Base-by-base conservation (phyloP, 2,329 filamentous ascomycete species). In the Biscogniauxia marginata region DNA sequence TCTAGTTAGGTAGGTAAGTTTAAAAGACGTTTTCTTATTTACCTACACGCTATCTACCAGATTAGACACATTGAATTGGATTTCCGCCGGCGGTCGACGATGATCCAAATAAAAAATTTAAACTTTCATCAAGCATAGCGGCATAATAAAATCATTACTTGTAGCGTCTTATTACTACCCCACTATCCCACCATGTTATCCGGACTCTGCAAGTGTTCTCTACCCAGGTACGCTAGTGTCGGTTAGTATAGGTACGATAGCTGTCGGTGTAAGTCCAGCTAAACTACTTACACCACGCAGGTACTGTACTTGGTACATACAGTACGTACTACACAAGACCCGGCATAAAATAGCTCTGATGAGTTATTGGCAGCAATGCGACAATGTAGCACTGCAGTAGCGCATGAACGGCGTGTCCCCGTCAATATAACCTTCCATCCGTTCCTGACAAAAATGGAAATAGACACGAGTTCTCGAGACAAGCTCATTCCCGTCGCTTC, bases 41-140 rank as follows among this genome's bases (percentile, higher is more conserved):
- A n/a, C 7, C 43, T 8, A 39, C n/a, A 8, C 30, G n/a, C 8
- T 39, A 39, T 46, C 43, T 21, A 46, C 7, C 43, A 46, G 3
- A 18, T 46, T 8, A 46, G 45, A 23, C 21, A 8, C 21, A 48
- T 22, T 22, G 7, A 13, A 13, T 24, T 24, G 21, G 11, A 23
- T 21, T 18, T n/a, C 24, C 19, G 21, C 34, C 9, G 19, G 49
- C 49, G 20, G 30, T 13, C 13, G 30, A 30, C 21, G 50, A 54
- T 54, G 52, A 54, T 54, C 52, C 34, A 50, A 49, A 54, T 54
- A 30, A 54, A 46, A 50, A 49, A 22, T 25, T 16, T 52, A 52
- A 43, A 46, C 50, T 25, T 46, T 46, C 44, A 46, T 23, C 7
- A 22, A 52, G 46, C 46, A 49, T 54, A 34, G 46, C 52, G 30